A percentile compares a stretch with the other conserved stretches of the same genome.
These are phyloP conservation scores for Lipomyces sp. DNA, from an alignment of 805 yeast genomes.

Conservation along the genomic window DNA sequence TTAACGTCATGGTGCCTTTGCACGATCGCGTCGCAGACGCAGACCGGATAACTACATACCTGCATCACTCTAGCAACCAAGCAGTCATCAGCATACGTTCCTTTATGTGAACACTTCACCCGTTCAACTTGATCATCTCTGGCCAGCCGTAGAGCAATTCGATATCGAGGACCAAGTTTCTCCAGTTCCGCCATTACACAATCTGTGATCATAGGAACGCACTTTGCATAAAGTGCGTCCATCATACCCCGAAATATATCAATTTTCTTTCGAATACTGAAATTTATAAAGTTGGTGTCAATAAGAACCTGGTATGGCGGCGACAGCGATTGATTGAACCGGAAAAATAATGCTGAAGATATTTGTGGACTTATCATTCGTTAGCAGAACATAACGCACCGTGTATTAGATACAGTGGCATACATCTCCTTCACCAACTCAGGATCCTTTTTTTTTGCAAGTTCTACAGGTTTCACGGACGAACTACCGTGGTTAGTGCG, in stretches of 20 bases:
- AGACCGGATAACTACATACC: conserved; percentile 17
- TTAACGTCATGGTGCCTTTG: not conserved
- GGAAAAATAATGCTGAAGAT: conserved; percentile 92
- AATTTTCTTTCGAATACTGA: conserved; percentile 92
- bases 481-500: conserved; percentile 38
- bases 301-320: conserved; percentile 98
- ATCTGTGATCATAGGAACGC: conserved; percentile 94
- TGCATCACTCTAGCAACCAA: conserved; percentile 89
- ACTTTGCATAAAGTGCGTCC: conserved; percentile 93
- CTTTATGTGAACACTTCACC: conserved; percentile 87
- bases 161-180: conserved; percentile 89
- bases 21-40: not conserved
- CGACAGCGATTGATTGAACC: conserved; percentile 87
- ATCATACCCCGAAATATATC: conserved; percentile 96
- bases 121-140: conserved; percentile 90
- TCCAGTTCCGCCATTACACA: conserved; percentile 98
- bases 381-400: conserved; percentile 7
- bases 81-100: conserved; percentile 99
- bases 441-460: conserved; percentile 61
- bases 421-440: conserved; percentile 69
- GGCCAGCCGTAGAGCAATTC: conserved; percentile 91
- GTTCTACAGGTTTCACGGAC: conserved; percentile 20
- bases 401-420: conserved; percentile 16
- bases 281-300: conserved; percentile 96
- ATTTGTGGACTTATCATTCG: conserved; percentile 75